Conservation (phyloP, 2,329 filamentous ascomycete genomes). For the Neospermospora avenae region DNA sequence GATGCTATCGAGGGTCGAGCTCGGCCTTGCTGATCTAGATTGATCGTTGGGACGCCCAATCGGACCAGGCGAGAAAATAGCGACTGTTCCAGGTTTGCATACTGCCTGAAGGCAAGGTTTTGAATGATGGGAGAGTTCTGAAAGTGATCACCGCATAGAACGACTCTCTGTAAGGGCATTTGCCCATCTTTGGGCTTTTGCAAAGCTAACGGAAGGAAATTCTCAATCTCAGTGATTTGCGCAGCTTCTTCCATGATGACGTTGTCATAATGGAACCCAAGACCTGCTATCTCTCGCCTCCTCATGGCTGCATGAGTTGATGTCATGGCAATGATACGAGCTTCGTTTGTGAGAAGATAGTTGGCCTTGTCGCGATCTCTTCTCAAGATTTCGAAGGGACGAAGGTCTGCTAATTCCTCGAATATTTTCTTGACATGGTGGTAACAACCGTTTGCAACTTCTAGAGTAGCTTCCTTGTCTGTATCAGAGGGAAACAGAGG, state of each 20-base stretch:
- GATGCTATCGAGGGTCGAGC: slow-evolving; percentile 82
- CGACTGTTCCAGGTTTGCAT: slow-evolving; percentile 93
- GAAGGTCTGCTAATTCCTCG: slow-evolving; percentile 84
- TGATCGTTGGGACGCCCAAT: slow-evolving; percentile 86
- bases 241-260: slow-evolving; percentile 98
- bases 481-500: slow-evolving; percentile 71
- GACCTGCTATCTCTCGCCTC: slow-evolving; percentile 78
- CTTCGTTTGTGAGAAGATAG: slow-evolving; percentile 91
- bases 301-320: slow-evolving; percentile 97
- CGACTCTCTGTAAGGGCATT: slow-evolving; percentile 77
- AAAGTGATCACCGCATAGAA: slow-evolving; percentile 91
- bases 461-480: slow-evolving; percentile 64
- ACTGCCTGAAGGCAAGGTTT: slow-evolving; percentile 89
- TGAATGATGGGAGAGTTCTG: slow-evolving; percentile 97
- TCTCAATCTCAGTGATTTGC: slow-evolving; percentile 96
- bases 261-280: slow-evolving; percentile 98
- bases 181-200: slow-evolving; percentile 75
- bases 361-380: slow-evolving; percentile 91
- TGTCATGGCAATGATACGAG: slow-evolving; percentile 98
- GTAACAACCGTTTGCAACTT: slow-evolving; percentile 81
- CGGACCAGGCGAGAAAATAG: slow-evolving; percentile 89
- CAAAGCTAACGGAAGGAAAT: slow-evolving; percentile 91
- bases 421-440: slow-evolving; percentile 88
- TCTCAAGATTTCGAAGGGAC: slow-evolving; percentile 91
- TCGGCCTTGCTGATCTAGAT: slow-evolving; percentile 89